Evolutionary conservation across 2,329 filamentous ascomycete species (phyloP).

Genomic region (Aspergillus thermomutatus): DNA sequence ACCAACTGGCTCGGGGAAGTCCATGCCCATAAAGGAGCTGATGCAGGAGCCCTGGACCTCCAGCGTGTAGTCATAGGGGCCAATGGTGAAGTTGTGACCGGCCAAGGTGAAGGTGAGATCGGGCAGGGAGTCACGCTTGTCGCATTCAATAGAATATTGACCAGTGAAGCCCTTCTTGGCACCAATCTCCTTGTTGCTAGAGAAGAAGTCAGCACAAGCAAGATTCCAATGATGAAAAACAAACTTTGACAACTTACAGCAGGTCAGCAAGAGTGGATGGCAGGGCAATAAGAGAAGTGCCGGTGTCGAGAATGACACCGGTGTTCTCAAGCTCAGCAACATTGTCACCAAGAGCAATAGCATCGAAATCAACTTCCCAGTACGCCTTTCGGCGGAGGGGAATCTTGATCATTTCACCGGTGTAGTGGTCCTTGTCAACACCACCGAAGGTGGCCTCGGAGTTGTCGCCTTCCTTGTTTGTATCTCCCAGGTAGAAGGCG

Average conservation of each 20-base stretch:
- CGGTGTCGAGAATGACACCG: slow-evolving; percentile 95
- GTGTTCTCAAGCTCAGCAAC: slow-evolving; percentile 89
- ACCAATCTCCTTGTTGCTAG: slow-evolving; percentile 85
- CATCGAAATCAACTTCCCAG: slow-evolving; percentile 97
- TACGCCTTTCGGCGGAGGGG: slow-evolving; percentile 97
- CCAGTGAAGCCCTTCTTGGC: slow-evolving; percentile 97
- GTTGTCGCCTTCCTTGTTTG: slow-evolving; percentile 65
- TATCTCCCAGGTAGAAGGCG: slow-evolving; percentile 87
- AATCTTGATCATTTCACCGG: slow-evolving; percentile 85
- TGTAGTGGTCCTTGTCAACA: slow-evolving; percentile 75
- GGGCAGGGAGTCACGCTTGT: slow-evolving; percentile 75
- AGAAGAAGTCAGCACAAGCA: slow-evolving; percentile 9
- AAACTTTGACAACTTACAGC: slow-evolving; percentile 50
- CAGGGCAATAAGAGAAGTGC: slow-evolving; percentile 94
- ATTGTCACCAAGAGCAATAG: slow-evolving; percentile 83
- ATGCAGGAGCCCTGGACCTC: slow-evolving; percentile 95
- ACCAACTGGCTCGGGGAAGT: slow-evolving; percentile 78
- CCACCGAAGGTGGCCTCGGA: slow-evolving; percentile 91
- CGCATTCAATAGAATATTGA: slow-evolving; percentile 92
- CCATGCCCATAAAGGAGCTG: slow-evolving; percentile 97
- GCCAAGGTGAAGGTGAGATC: slow-evolving; percentile 88
- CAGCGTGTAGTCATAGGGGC: slow-evolving; percentile 87
- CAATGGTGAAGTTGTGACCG: slow-evolving; percentile 90
- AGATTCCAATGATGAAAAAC: neutral
- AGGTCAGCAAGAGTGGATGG: slow-evolving; percentile 89